Evolutionary conservation across 805 yeast species (phyloP).

Genomic region (Debaryomyces castellii): DNA sequence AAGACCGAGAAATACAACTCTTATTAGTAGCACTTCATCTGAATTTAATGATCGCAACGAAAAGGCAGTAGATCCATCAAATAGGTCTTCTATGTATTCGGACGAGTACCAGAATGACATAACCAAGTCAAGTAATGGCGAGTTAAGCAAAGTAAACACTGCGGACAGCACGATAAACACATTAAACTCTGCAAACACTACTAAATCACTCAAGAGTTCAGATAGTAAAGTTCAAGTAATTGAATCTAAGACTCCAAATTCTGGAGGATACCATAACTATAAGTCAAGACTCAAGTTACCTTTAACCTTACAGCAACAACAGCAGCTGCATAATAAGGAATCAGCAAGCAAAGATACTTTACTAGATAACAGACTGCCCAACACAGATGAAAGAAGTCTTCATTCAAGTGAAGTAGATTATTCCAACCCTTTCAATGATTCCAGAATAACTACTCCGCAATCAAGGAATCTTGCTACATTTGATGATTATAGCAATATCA

Average conservation of each 20-base stretch:
- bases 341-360: not conserved
- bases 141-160: not conserved
- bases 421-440: not conserved
- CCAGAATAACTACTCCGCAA: not conserved
- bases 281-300: conserved; percentile 35
- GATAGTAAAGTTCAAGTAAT: not conserved
- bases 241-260: conserved; percentile 17
- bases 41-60: not conserved
- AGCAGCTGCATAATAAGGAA: conserved; percentile 8
- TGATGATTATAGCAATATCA: not conserved
- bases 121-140: not conserved
- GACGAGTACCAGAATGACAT: conserved; percentile 8
- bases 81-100: conserved; percentile 19
- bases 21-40: conserved; percentile 5
- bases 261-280: conserved; percentile 25
- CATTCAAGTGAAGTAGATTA: not conserved
- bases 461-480: not conserved
- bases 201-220: not conserved
- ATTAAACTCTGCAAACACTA: not conserved
- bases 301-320: conserved; percentile 25
- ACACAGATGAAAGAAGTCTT: not conserved
- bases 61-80: conserved; percentile 4
- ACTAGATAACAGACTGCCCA: not conserved
- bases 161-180: not conserved
- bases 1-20: conserved; percentile 11